Evolutionary conservation across 1,139 yeast species (phyloP).

Genomic region (Candida labiduridarum): DNA sequence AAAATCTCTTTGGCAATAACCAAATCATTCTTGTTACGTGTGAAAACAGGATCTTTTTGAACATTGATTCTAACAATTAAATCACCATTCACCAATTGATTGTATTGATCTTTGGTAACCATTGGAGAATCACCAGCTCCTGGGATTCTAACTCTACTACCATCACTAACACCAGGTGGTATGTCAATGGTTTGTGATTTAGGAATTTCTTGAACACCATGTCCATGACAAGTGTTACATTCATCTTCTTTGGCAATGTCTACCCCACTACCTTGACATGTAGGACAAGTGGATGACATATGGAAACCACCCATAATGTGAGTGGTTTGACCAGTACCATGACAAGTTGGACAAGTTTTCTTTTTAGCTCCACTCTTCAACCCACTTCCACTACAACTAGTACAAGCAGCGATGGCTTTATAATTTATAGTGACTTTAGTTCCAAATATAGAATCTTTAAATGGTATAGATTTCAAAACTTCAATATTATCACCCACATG

Average conservation of each 20-base stretch:
- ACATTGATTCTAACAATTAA: constrained; percentile 80
- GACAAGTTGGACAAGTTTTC: constrained; percentile 82
- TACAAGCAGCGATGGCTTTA: constrained; percentile 76
- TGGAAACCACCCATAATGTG: constrained; percentile 94
- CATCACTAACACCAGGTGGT: constrained; percentile 89
- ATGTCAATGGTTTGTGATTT: constrained; percentile 77
- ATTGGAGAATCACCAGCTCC: constrained; percentile 92
- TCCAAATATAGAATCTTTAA: constrained; percentile 90
- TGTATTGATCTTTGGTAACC: constrained; percentile 64
- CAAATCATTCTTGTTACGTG: constrained; percentile 65
- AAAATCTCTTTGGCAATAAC: constrained; percentile 68
- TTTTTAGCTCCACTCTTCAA: constrained; percentile 76
- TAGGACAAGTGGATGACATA: constrained; percentile 89
- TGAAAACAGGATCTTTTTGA: constrained; percentile 69
- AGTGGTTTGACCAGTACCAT: constrained; percentile 90
- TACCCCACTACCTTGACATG: constrained; percentile 90
- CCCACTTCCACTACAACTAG: constrained; percentile 83
- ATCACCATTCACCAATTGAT: constrained; percentile 78
- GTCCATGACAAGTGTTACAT: constrained; percentile 83
- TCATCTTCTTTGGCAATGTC: constrained; percentile 66
- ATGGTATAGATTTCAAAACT: constrained; percentile 68
- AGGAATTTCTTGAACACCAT: constrained; percentile 73
- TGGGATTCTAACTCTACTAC: constrained; percentile 78
- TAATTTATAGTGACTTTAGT: constrained; percentile 67
- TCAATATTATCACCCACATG: constrained; percentile 91